Evolutionary conservation across 352 stramenopile species (phyloP).

Genomic region (Globisporangium echinulatum): DNA sequence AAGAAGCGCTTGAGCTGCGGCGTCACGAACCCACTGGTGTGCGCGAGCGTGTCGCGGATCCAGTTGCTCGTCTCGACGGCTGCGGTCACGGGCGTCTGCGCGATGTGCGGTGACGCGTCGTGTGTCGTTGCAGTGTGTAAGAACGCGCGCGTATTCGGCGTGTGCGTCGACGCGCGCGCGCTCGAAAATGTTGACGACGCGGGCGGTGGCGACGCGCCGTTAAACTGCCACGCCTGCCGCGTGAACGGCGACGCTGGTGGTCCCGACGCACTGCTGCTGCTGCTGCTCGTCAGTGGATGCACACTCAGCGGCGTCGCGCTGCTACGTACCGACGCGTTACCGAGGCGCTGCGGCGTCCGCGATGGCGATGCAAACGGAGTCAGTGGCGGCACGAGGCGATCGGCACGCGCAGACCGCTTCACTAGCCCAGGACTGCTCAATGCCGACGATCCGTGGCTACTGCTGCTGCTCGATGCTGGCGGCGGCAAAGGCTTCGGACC

Average conservation of each 20-base stretch:
- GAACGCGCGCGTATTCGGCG: constrained; percentile 22
- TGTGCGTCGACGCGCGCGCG: constrained; percentile 24
- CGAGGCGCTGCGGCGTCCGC: constrained; percentile 27
- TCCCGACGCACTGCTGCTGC: background rate
- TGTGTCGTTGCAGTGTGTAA: constrained; percentile 19
- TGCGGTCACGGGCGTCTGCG: constrained; percentile 67
- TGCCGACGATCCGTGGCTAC: background rate
- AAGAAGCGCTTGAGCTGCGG: constrained; percentile 55
- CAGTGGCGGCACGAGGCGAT: constrained; percentile 8
- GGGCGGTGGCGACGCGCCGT: constrained; percentile 47
- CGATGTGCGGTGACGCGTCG: constrained; percentile 33
- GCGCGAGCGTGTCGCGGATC: constrained; percentile 55
- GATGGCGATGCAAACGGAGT: constrained; percentile 28
- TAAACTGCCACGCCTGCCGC: constrained; percentile 62
- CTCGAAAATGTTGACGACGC: constrained; percentile 8
- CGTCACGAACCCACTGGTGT: constrained; percentile 24
- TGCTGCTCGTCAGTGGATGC: background rate
- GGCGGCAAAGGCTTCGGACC: constrained; percentile 12
- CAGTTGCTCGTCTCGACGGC: constrained; percentile 81
- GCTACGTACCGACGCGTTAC: constrained; percentile 12
- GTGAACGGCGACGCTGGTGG: constrained; percentile 30
- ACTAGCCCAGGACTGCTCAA: constrained; percentile 8
- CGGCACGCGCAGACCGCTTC: constrained; percentile 8
- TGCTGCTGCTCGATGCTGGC: constrained; percentile 5
- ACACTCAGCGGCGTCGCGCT: constrained; percentile 23